These are phyloP conservation scores for Tetrapisispora arboricola DNA, from an alignment of 805 yeast species.

Conservation along the genomic window DNA sequence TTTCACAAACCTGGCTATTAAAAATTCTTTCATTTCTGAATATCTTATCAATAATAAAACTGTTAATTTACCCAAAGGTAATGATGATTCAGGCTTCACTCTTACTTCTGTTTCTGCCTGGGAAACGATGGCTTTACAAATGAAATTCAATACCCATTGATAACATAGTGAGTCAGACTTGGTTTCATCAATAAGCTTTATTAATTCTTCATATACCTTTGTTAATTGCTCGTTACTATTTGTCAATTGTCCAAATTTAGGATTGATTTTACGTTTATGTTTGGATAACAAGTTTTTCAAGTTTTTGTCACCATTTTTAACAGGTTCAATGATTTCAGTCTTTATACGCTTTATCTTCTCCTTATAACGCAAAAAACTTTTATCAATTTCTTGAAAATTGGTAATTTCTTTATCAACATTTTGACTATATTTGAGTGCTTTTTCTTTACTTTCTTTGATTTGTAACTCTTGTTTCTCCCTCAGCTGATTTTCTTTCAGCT, in stretches of 20 bases:
- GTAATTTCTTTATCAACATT: conserved; percentile 11
- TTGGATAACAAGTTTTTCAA: conserved; percentile 44
- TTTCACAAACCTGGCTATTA: conserved; percentile 74
- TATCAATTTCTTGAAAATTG: conserved; percentile 31
- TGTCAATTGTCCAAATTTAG: conserved; percentile 87
- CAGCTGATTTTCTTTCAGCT: conserved; percentile 27
- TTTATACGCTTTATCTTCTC: conserved; percentile 50
- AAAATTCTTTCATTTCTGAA: conserved; percentile 33
- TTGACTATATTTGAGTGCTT: not conserved
- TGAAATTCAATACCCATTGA: conserved; percentile 68
- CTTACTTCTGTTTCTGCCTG: conserved; percentile 92
- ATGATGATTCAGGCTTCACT: conserved; percentile 64
- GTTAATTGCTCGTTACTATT: conserved; percentile 52
- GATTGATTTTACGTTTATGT: conserved; percentile 70
- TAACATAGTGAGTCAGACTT: conserved; percentile 42
- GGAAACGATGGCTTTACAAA: conserved; percentile 74
- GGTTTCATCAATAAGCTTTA: conserved; percentile 39
- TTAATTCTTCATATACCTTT: conserved; percentile 41
- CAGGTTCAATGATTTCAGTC: conserved; percentile 42
- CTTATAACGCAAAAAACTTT: conserved; percentile 38
- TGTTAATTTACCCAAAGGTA: conserved; percentile 67
- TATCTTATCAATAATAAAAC: conserved; percentile 40
- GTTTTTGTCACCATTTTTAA: conserved; percentile 39
- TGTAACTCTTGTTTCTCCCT: conserved; percentile 5
- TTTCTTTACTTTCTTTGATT: conserved; percentile 3